These are phyloP conservation scores for Cladosporium velox DNA, from an alignment of 2,329 filamentous ascomycete species.

Conservation along the genomic window DNA sequence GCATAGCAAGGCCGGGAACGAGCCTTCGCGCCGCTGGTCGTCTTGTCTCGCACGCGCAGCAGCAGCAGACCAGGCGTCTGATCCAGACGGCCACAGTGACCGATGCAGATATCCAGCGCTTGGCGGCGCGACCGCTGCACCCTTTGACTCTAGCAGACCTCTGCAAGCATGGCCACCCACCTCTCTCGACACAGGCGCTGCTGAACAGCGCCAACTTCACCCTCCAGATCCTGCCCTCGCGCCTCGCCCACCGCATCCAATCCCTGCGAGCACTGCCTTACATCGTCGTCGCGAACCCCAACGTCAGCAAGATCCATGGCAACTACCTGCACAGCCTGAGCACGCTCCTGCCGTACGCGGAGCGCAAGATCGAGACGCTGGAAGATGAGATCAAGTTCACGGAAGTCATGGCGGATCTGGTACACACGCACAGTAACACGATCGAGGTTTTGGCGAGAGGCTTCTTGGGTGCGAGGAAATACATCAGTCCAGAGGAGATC, in stretches of 20 bases:
- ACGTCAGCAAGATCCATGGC: constrained; percentile 90
- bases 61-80: constrained; percentile 26
- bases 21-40: not conserved
- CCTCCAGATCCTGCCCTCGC: constrained; percentile 84
- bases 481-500: constrained; percentile 80
- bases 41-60: not conserved
- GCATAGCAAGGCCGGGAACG: constrained; percentile 4
- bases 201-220: constrained; percentile 95
- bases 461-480: constrained; percentile 89
- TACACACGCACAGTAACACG: constrained; percentile 90
- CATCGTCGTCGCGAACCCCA: constrained; percentile 97
- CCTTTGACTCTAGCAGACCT: constrained; percentile 83
- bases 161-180: constrained; percentile 84
- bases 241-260: constrained; percentile 90
- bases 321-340: constrained; percentile 95
- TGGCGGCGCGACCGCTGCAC: constrained; percentile 77
- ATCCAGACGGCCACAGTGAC: constrained; percentile 48
- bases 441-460: constrained; percentile 90
- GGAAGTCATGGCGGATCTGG: constrained; percentile 89
- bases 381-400: constrained; percentile 92
- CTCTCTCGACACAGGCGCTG: constrained; percentile 76
- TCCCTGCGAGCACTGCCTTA: constrained; percentile 91
- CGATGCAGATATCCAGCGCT: constrained; percentile 74
- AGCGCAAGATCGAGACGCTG: constrained; percentile 70
- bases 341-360: constrained; percentile 81